Base-by-base conservation (phyloP, 1,284 basidiomycete genomes). In the Phenoliferia sp. region DNA sequence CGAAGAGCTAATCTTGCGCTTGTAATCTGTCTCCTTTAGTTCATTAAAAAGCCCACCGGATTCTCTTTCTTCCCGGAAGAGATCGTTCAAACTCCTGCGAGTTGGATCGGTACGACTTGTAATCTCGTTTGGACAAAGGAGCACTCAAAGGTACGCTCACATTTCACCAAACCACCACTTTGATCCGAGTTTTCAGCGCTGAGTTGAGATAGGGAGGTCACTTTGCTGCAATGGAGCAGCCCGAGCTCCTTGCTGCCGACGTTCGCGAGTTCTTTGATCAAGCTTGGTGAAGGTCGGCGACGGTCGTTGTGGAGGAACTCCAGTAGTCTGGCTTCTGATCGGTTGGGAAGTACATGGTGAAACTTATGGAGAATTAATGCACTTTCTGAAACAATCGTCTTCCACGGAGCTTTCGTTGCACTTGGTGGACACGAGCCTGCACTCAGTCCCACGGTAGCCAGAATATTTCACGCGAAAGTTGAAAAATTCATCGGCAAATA, bases 191-290 rank as follows among this genome's bases (percentile, higher is more conserved):
- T 31, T 26, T 34, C 3, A 31, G 32, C 29, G 33, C 31, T 17
- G 6, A 39, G 12, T 15, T 19, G 10, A 6, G 22, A 39, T 52
- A 75, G 70, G 79, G 79, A 17, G 79, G 78, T 1, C 79, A 80
- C 61, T 80, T 80, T 64, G 77, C 80, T 0, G 80, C 81, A 0
- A 62, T 80, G 28, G 81, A 82, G 69, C 70, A 76, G 61, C 80
- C 81, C 0, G 70, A 75, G 5, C 52, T 64, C 50, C 63, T 80
- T 22, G 77, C 73, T 73, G 65, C 73, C 32, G 79, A 80, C 60
- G 65, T 80, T 16, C 55, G 66, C 26, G 75, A 68, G 26, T 80
- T 79, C 56, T 62, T 79, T 10, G 61, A 76, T 29, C 76, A 76
- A 31, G 65, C 77, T 9, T 73, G 72, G 59, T n/a, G n/a, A n/a